Percentiles rank a stretch among this genome's conserved stretches.
phyloP scores from a whole-genome alignment of 768 basidiomycete genomes.

The Royoungia palumana region DNA sequence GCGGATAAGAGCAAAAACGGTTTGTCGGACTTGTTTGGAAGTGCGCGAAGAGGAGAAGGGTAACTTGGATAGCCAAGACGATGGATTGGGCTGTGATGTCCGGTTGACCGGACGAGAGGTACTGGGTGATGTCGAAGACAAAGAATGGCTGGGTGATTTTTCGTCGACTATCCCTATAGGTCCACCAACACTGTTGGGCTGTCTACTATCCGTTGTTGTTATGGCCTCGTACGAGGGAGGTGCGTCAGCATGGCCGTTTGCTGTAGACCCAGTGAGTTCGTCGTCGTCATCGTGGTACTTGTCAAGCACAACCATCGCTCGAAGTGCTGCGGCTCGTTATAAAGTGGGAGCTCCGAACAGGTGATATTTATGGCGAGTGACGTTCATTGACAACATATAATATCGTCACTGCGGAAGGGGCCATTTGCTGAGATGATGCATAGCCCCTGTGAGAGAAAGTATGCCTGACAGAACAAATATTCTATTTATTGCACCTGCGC shows the following conservation, averaged over 20 bases:
- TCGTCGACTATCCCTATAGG: slow-evolving; percentile 1
- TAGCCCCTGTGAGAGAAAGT: too few species aligned
- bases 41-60: slow-evolving; percentile 22
- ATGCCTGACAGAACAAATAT: too few species aligned
- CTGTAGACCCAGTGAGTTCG: background rate
- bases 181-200: background rate
- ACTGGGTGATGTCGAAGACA: background rate
- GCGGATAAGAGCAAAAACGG: slow-evolving; percentile 51
- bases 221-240: slow-evolving; percentile 28
- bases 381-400: background rate
- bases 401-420: background rate
- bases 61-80: slow-evolving; percentile 18
- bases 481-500: too few species aligned
- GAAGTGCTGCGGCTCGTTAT: background rate
- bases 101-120: background rate
- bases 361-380: background rate
- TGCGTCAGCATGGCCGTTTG: slow-evolving; percentile 8
- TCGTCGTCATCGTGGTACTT: slow-evolving; percentile 20
- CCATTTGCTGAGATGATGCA: too few species aligned
- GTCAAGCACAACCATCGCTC: slow-evolving; percentile 20
- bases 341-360: background rate
- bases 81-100: slow-evolving; percentile 1
- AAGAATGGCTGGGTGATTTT: slow-evolving; percentile 3
- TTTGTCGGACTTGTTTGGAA: slow-evolving; percentile 48
- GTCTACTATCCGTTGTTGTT: background rate